phyloP scores from a whole-genome alignment of 495 filamentous ascomycete genomes.

The Astrothelium subdiscretum region DNA sequence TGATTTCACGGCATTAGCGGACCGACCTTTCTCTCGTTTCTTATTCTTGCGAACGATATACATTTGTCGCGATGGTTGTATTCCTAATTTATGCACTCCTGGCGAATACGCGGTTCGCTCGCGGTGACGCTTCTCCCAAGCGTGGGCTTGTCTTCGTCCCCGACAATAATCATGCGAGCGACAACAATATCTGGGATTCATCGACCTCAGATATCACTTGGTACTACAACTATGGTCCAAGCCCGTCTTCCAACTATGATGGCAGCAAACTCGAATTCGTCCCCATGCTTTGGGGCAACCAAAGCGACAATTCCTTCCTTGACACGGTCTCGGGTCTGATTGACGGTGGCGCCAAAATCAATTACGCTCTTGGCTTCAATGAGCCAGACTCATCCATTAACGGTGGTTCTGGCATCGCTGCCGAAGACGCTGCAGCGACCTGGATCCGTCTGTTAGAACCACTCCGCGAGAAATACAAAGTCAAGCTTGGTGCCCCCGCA shows the following conservation, averaged over 20 bases:
- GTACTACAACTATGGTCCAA: constrained; percentile 66
- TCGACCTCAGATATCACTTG: constrained; percentile 50
- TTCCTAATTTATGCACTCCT: not conserved
- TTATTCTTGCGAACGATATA: not conserved
- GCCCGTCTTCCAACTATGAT: constrained; percentile 39
- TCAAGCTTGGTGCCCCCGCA: constrained; percentile 27
- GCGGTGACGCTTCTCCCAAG: constrained; percentile 30
- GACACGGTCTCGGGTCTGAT: constrained; percentile 39
- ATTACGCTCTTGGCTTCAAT: constrained; percentile 59
- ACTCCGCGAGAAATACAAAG: constrained; percentile 33
- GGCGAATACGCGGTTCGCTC: not conserved
- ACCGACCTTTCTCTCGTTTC: not conserved
- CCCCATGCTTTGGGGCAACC: constrained; percentile 65
- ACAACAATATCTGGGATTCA: constrained; percentile 49
- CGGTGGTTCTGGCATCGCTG: constrained; percentile 49
- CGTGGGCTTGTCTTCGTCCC: constrained; percentile 60
- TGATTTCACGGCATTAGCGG: not conserved
- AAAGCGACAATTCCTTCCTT: constrained; percentile 43
- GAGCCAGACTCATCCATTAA: constrained; percentile 50
- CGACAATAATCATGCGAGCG: constrained; percentile 30
- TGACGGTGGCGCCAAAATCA: constrained; percentile 44
- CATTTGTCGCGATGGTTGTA: not conserved
- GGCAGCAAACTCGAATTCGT: constrained; percentile 51
- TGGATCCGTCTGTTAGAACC: constrained; percentile 61
- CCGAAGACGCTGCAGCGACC: constrained; percentile 45